Conservation (phyloP, 352 stramenopile genomes). For the Saprolegnia parasitica region DNA sequence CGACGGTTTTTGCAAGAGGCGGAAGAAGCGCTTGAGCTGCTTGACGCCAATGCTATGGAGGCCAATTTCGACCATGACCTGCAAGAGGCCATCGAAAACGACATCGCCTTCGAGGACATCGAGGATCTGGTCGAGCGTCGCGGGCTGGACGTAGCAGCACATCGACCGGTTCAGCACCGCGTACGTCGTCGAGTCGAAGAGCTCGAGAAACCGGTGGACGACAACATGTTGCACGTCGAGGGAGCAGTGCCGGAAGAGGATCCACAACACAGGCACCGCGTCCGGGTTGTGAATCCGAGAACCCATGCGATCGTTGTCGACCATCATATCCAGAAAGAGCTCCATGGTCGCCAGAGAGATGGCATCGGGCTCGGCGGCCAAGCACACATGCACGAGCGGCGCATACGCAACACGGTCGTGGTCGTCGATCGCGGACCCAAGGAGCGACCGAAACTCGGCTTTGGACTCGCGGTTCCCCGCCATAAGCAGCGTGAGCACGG, state of each 20-base stretch:
- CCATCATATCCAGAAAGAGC: conserved; percentile 15
- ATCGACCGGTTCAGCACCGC: conserved; percentile 24
- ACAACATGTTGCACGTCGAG: background rate
- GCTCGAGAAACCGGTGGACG: background rate
- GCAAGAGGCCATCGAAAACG: background rate
- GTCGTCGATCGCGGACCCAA: conserved; percentile 7
- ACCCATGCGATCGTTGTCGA: conserved; percentile 2
- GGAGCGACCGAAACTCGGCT: conserved; percentile 22
- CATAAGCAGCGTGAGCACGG: conserved; percentile 22
- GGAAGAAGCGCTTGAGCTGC: conserved; percentile 28
- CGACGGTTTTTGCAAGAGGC: conserved; percentile 14
- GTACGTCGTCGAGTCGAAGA: conserved; percentile 4
- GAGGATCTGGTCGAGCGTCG: conserved; percentile 21
- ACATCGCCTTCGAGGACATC: conserved; percentile 10
- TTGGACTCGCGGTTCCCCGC: conserved; percentile 25
- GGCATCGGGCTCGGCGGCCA: conserved; percentile 11
- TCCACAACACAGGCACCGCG: conserved; percentile 17
- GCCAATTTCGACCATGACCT: conserved; percentile 25
- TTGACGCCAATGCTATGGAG: conserved; percentile 21
- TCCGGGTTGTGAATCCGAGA: conserved; percentile 22
- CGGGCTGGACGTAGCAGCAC: conserved; percentile 27
- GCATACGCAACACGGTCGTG: conserved; percentile 21
- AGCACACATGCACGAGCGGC: conserved; percentile 20
- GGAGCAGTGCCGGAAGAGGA: conserved; percentile 14
- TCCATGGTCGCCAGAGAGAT: conserved; percentile 22